Percentiles rank a stretch among this genome's conserved stretches.
These are phyloP conservation scores for Phytophthora litchii DNA, from an alignment of 352 stramenopile species.

Conservation along the genomic window DNA sequence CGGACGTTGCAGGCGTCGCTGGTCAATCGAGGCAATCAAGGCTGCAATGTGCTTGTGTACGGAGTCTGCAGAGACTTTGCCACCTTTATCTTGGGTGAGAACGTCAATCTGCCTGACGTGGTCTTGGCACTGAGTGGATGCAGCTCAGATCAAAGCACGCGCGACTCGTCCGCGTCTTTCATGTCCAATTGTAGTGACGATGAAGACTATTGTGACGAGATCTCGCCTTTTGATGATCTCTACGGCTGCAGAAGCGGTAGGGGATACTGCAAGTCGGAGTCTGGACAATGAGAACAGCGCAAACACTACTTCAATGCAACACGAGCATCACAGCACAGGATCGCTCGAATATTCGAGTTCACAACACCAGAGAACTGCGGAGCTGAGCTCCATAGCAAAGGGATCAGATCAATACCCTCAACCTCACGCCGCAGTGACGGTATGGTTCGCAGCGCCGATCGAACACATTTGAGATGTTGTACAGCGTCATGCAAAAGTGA, in stretches of 20 bases:
- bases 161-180: constrained; percentile 33
- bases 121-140: constrained; percentile 21
- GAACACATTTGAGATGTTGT: neutral
- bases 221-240: constrained; percentile 19
- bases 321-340: neutral
- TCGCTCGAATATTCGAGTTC: neutral
- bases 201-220: constrained; percentile 22
- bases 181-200: constrained; percentile 25
- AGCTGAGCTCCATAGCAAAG: neutral
- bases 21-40: constrained; percentile 40
- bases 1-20: constrained; percentile 33
- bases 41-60: constrained; percentile 34
- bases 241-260: constrained; percentile 25
- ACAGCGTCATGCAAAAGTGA: neutral
- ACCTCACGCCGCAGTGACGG: too few relatives aligned
- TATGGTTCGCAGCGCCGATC: too few relatives aligned
- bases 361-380: constrained; percentile 1
- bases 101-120: constrained; percentile 21
- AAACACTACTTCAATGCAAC: neutral
- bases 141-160: constrained; percentile 34
- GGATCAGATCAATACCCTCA: too few relatives aligned
- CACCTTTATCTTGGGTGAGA: constrained; percentile 35
- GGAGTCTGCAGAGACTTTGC: constrained; percentile 35
- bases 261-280: constrained; percentile 39
- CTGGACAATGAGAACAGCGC: constrained; percentile 27